These are phyloP conservation scores for Collybia sordida DNA, from an alignment of 768 basidiomycete species.

Conservation along the genomic window DNA sequence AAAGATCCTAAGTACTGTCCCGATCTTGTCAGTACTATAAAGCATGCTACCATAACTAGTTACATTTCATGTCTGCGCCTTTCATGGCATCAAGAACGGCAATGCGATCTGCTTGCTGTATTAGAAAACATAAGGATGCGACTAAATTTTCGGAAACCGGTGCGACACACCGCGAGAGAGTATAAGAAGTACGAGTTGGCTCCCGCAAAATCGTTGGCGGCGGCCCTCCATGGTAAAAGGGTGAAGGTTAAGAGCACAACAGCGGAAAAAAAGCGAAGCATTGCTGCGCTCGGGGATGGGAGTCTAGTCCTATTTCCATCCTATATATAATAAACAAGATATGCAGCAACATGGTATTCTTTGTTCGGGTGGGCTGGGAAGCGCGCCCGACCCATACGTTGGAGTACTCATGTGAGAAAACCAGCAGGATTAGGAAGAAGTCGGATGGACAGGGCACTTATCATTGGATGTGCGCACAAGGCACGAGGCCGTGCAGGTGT, in stretches of 20 bases:
- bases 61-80: constrained; percentile 18
- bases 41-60: neutral
- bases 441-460: too few relatives aligned
- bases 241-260: constrained; percentile 7
- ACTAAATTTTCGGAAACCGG: neutral
- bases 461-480: too few relatives aligned
- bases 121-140: neutral
- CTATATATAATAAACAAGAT: too few relatives aligned
- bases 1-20: constrained; percentile 20
- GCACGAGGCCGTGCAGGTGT: too few relatives aligned
- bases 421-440: too few relatives aligned
- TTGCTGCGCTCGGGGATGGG: neutral
- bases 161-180: constrained; percentile 16
- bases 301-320: neutral
- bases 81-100: constrained; percentile 18
- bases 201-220: constrained; percentile 24
- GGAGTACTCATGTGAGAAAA: too few relatives aligned
- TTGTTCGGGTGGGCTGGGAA: too few relatives aligned
- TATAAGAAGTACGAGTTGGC: constrained; percentile 25
- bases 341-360: too few relatives aligned
- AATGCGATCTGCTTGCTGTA: constrained; percentile 14
- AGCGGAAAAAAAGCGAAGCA: constrained; percentile 3
- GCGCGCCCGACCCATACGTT: too few relatives aligned
- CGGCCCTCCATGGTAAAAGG: constrained; percentile 9
- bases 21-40: neutral